Percentiles rank a stretch among this genome's conserved stretches.
Conservation (phyloP, 768 basidiomycete species). For the Scleroderma bovista region DNA sequence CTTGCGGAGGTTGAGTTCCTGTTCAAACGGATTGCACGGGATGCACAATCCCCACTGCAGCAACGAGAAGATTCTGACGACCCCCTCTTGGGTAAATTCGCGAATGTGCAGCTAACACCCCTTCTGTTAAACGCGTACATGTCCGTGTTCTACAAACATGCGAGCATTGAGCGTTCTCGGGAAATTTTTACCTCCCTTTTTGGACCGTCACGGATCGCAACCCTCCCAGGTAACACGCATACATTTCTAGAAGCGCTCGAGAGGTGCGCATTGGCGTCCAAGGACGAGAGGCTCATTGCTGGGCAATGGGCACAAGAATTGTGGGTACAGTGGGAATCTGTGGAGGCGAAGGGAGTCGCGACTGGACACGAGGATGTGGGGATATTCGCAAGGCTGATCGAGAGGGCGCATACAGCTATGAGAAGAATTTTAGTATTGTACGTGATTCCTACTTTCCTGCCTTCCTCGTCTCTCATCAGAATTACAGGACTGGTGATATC, state of each 20-base stretch:
- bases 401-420: constrained; percentile 63
- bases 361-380: constrained; percentile 16
- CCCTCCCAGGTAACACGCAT: constrained; percentile 44
- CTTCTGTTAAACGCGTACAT: constrained; percentile 77
- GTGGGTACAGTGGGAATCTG: constrained; percentile 58
- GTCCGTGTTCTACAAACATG: constrained; percentile 64
- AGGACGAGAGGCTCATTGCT: constrained; percentile 44
- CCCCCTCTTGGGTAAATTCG: constrained; percentile 40
- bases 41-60: constrained; percentile 20
- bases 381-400: constrained; percentile 46
- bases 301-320: constrained; percentile 51
- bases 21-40: constrained; percentile 53
- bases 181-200: constrained; percentile 51
- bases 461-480: background rate
- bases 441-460: constrained; percentile 20
- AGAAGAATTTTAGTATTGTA: constrained; percentile 63
- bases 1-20: constrained; percentile 63
- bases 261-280: constrained; percentile 43
- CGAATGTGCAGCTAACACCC: constrained; percentile 49
- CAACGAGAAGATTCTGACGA: background rate
- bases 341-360: constrained; percentile 37
- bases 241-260: constrained; percentile 66
- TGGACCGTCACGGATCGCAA: constrained; percentile 18
- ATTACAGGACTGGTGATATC: constrained; percentile 40
- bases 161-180: constrained; percentile 42